Base-by-base conservation (phyloP, 257 asterid genomes). In the Nicotiana obtusifolia region DNA sequence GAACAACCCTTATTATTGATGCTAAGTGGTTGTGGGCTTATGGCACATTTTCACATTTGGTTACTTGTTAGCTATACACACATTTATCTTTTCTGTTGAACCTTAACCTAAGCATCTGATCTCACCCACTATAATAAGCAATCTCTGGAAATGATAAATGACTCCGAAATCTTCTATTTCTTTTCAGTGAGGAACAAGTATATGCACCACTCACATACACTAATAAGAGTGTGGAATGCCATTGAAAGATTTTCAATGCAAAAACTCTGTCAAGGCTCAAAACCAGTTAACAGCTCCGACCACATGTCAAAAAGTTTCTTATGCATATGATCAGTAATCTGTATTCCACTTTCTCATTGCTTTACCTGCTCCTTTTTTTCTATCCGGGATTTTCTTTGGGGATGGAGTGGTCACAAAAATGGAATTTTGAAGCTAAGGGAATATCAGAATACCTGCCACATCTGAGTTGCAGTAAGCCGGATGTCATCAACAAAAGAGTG, bases 381-480 rank as follows among this genome's bases (percentile, higher is more conserved):
- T 15, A 19, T 73, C 15, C 20, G 4, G n/a, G 24, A 73, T 15
- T 24, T 56, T 2, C 8, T 49, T 75, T 15, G 15, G 79, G 62
- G 60, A 14, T 49, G 44, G 61, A 20, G 52, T 75, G 79, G 79
- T 85, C 87, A 87, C 85, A 85, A 49, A 49, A 49, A 15, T 24
- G 79, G 44, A 33, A 49, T 24, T 24, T 75, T 49, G 62, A 49
- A 49, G 20, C 33, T 37, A 35, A 37, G 35, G 41, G 33, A 61
- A 61, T 79, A 37, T 47, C 49, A 56, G 33, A 64, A 59, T 91
- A 94, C 97, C 97, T 86, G 89, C 88, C 87, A 85, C 78, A 80
- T 86, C 64, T 80, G 83, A 75, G 61, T 89, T 77, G 84, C 80
- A 80, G 82, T 81, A 82, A 81, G 88, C 88, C 79, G 80, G 66